Evolutionary conservation across 1,284 basidiomycete genomes (phyloP), one percentile per base, ranked within the genome.

Genomic region (Irpex sp.): DNA sequence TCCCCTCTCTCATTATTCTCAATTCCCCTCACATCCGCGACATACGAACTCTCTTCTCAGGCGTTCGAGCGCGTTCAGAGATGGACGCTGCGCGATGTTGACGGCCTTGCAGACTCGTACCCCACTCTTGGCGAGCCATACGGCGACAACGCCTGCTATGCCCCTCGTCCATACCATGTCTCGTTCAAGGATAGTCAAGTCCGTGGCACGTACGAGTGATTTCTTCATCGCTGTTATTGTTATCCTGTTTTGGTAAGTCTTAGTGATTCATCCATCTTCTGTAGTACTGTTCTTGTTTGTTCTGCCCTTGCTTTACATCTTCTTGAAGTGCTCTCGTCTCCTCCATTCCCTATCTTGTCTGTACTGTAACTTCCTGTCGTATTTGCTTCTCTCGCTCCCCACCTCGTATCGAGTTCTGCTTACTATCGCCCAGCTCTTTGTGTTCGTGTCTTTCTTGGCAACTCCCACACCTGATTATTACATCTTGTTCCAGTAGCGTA

Each of bases 131-230:
- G 26, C 60, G 54, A 39, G 33, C 50, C 33, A 21, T 56, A 57
- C 56, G 56, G 39, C 31, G 61, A 61, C 39, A 46, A 33, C 26
- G 19, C 51, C 13, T 61, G 58, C 43, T 50, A 37, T 36, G 37
- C 55, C n/a, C 50, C 59, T 5, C 61, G 61, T n/a, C 8, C 49
- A 8, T 19, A 21, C 49, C 15, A 50, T 21, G 37, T 53, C 47
- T 47, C 57, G 33, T 62, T 39, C 36, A 35, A 59, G 50, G 61
- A 62, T 35, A 59, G 57, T 43, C 61, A 59, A 26, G 35, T 62
- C 31, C 61, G 61, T 35, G 53, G 31, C 9, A 55, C 53, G n/a
- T 55, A 21, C 53, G 26, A 55, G 6, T 55, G 6, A 50, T 13
- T n/a, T 19, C 49, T 17, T 19, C 33, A 8, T 8, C 5, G 17